Percentiles rank a stretch among this genome's conserved stretches.
phyloP scores from a whole-genome alignment of 192 early-diverging fungal species.

The Nowakowskiella sp. region DNA sequence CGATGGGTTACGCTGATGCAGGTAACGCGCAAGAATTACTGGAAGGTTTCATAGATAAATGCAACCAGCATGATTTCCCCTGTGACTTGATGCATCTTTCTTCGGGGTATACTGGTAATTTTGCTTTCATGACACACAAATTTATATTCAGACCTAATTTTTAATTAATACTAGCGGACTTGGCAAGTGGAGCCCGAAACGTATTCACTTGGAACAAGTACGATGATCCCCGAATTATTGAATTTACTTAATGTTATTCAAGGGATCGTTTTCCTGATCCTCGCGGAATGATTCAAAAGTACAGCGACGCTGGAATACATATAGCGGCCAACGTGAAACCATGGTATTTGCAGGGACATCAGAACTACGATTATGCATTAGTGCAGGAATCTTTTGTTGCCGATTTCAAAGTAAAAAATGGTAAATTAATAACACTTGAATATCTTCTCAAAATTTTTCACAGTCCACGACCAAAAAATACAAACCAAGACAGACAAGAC shows the following conservation, averaged over 20 bases:
- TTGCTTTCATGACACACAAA: background rate
- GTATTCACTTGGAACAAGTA: constrained; percentile 58
- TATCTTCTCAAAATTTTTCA: too few species aligned
- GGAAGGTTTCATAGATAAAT: constrained; percentile 28
- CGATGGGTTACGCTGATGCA: constrained; percentile 58
- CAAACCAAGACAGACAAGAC: constrained; percentile 17
- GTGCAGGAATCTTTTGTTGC: constrained; percentile 33
- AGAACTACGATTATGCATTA: constrained; percentile 33
- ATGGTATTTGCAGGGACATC: constrained; percentile 47
- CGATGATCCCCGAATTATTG: background rate
- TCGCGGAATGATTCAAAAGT: constrained; percentile 17
- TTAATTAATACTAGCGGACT: constrained; percentile 20
- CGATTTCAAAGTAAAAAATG: constrained; percentile 21
- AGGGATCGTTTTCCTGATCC: constrained; percentile 43
- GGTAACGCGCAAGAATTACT: constrained; percentile 46
- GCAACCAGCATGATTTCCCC: constrained; percentile 35
- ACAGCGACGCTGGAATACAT: constrained; percentile 36
- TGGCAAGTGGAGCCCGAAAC: constrained; percentile 33
- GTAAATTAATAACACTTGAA: too few species aligned
- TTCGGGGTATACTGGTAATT: constrained; percentile 47
- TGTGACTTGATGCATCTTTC: constrained; percentile 54
- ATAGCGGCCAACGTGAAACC: constrained; percentile 56
- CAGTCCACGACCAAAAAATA: too few species aligned
- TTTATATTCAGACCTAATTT: too few species aligned
- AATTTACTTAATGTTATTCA: background rate